A percentile compares a stretch with the other conserved stretches of the same genome.
phyloP scores from a whole-genome alignment of 345 rosid genomes.

The Pugionium dolabratum region DNA sequence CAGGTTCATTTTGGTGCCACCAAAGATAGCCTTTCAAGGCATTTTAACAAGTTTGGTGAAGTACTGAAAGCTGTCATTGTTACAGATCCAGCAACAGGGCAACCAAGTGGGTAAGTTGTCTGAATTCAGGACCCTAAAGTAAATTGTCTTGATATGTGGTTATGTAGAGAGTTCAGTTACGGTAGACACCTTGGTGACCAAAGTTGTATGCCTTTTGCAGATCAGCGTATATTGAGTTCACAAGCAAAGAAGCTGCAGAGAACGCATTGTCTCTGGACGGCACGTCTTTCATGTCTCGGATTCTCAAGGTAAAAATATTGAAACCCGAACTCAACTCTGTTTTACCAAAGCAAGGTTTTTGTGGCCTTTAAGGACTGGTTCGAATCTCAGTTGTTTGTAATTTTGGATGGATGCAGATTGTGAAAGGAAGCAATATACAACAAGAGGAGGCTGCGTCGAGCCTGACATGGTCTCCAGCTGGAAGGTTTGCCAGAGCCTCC shows the following conservation, averaged over 20 bases:
- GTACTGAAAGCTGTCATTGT: conserved; percentile 83
- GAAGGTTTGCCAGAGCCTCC: conserved; percentile 61
- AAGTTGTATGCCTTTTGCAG: conserved; percentile 44
- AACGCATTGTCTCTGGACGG: conserved; percentile 79
- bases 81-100: conserved; percentile 88
- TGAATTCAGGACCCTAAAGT: conserved; percentile 4
- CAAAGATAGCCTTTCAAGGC: conserved; percentile 86
- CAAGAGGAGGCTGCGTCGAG: conserved; percentile 56
- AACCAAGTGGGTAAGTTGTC: conserved; percentile 76
- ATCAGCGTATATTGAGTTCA: conserved; percentile 92
- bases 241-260: conserved; percentile 83
- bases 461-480: conserved; percentile 64
- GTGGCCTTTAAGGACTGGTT: not conserved
- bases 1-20: conserved; percentile 99
- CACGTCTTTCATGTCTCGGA: conserved; percentile 90
- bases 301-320: conserved; percentile 67
- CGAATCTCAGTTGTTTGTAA: not conserved
- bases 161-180: conserved; percentile 6
- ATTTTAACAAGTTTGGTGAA: conserved; percentile 90
- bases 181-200: not conserved
- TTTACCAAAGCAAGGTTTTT: not conserved
- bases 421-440: conserved; percentile 62
- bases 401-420: conserved; percentile 54
- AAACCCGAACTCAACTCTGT: conserved; percentile 6
- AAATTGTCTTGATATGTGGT: not conserved